Conservation (phyloP, 345 rosid species). For the Kandelia obovata region DNA sequence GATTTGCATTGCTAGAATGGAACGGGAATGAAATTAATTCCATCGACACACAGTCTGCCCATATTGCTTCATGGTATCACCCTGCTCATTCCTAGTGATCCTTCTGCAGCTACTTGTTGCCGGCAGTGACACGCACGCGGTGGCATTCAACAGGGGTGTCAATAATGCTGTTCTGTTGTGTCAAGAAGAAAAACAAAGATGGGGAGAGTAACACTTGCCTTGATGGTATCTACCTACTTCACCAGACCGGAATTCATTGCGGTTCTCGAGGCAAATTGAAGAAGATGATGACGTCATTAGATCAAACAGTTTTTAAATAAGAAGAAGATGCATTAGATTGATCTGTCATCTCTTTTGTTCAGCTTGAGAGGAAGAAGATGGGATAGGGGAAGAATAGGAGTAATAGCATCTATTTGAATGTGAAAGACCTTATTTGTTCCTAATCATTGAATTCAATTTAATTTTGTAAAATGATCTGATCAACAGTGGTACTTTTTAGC, state of each 20-base stretch:
- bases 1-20: too few species aligned
- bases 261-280: slow-evolving; percentile 42
- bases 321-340: slow-evolving; percentile 52
- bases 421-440: slow-evolving; percentile 3
- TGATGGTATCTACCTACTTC: slow-evolving; percentile 87
- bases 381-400: slow-evolving; percentile 12
- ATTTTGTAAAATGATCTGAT: slow-evolving; percentile 9
- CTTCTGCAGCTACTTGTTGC: slow-evolving; percentile 77
- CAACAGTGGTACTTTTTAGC: background rate
- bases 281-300: slow-evolving; percentile 72
- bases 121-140: slow-evolving; percentile 91
- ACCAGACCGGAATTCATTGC: slow-evolving; percentile 75
- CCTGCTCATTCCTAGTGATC: background rate
- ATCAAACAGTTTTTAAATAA: slow-evolving; percentile 61
- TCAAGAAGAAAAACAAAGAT: slow-evolving; percentile 78
- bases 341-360: slow-evolving; percentile 4
- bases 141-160: slow-evolving; percentile 92
- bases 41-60: background rate
- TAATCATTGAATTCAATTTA: slow-evolving; percentile 9
- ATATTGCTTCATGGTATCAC: background rate
- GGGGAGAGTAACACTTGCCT: slow-evolving; percentile 73
- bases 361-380: slow-evolving; percentile 15
- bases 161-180: slow-evolving; percentile 81
- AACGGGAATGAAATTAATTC: too few species aligned
- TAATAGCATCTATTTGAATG: slow-evolving; percentile 7